Percentiles rank a stretch among this genome's conserved stretches.
phyloP scores from a whole-genome alignment of 176 grass and related monocot genomes.

The Oryza longistaminata region DNA sequence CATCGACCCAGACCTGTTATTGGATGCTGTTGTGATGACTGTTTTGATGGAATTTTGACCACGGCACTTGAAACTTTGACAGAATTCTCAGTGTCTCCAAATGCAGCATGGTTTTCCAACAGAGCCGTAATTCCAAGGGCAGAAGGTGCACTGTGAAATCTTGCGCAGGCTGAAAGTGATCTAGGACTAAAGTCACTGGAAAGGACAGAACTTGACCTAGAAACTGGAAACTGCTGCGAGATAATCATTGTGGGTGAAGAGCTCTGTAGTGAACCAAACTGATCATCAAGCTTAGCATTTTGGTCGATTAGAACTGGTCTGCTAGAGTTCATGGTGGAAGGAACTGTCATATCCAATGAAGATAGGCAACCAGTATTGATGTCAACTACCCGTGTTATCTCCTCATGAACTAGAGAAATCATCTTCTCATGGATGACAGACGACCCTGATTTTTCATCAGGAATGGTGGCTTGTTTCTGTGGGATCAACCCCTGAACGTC shows the following conservation, averaged over 20 bases:
- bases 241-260: slow-evolving; percentile 54
- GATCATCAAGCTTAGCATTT: slow-evolving; percentile 40
- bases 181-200: slow-evolving; percentile 43
- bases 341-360: slow-evolving; percentile 31
- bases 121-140: slow-evolving; percentile 76
- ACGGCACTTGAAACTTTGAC: slow-evolving; percentile 8
- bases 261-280: slow-evolving; percentile 24
- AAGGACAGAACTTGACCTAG: slow-evolving; percentile 56
- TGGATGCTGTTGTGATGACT: slow-evolving; percentile 28
- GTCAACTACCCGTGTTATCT: slow-evolving; percentile 29
- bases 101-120: slow-evolving; percentile 64
- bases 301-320: slow-evolving; percentile 19
- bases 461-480: slow-evolving; percentile 12
- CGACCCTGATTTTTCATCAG: slow-evolving; percentile 34
- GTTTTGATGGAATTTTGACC: slow-evolving; percentile 34
- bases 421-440: slow-evolving; percentile 26
- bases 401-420: slow-evolving; percentile 16
- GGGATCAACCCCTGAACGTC: not conserved
- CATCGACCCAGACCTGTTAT: slow-evolving; percentile 36
- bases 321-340: slow-evolving; percentile 3
- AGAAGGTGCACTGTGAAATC: slow-evolving; percentile 62
- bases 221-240: slow-evolving; percentile 57
- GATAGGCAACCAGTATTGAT: not conserved
- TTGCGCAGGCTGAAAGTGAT: slow-evolving; percentile 53
- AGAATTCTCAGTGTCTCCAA: slow-evolving; percentile 28